phyloP scores from a whole-genome alignment of 768 basidiomycete species.

The Boletus speciosus region DNA sequence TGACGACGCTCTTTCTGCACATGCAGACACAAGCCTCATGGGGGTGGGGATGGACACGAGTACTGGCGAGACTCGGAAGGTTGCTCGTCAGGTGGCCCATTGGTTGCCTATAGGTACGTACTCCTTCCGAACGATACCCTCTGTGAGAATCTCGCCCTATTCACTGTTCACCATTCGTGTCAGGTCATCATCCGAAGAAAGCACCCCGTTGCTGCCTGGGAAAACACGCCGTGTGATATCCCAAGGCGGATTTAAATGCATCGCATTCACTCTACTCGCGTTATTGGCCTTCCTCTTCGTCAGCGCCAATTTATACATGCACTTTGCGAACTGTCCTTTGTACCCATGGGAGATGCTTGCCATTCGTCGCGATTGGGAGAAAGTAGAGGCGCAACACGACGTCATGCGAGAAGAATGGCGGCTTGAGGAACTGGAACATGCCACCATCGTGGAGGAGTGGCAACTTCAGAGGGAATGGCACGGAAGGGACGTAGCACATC shows the following conservation, averaged over 20 bases:
- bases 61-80: background rate
- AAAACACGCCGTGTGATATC: background rate
- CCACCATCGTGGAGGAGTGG: background rate
- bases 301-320: background rate
- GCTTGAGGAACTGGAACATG: slow-evolving; percentile 5
- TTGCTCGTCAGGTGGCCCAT: background rate
- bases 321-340: slow-evolving; percentile 7
- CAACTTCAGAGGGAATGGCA: slow-evolving; percentile 11
- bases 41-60: background rate
- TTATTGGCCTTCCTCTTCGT: background rate
- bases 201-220: slow-evolving; percentile 6
- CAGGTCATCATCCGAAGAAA: slow-evolving; percentile 4
- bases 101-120: background rate
- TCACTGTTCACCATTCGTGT: too few relatives aligned
- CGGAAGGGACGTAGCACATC: slow-evolving; percentile 5
- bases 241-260: background rate
- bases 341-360: slow-evolving; percentile 8
- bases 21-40: background rate
- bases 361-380: slow-evolving; percentile 12
- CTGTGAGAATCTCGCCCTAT: background rate
- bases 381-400: background rate
- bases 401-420: slow-evolving; percentile 4
- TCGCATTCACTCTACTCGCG: background rate
- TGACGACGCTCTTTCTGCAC: background rate
- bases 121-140: too few relatives aligned